Conservation (phyloP, 192 early-diverging fungal species). For the Phycomyces nitens region DNA sequence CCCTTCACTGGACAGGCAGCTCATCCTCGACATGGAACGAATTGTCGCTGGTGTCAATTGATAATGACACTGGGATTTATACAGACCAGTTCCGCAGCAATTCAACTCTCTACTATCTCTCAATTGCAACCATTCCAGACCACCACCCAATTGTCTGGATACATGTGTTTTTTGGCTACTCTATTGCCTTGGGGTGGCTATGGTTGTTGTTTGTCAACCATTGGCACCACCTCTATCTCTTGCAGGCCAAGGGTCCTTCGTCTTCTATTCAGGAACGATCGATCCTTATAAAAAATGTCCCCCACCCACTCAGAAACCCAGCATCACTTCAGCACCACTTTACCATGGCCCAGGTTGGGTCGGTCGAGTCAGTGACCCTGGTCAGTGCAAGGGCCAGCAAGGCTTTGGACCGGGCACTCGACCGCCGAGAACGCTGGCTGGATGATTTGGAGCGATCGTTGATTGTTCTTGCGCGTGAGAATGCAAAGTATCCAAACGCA, state of each 20-base stretch:
- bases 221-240: conserved; percentile 50
- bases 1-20: conserved; percentile 45
- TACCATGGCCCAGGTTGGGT: conserved; percentile 10
- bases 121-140: conserved; percentile 44
- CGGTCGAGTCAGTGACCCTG: conserved; percentile 19
- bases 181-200: conserved; percentile 49
- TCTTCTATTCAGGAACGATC: conserved; percentile 16
- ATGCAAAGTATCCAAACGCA: not conserved
- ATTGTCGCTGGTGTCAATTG: not conserved
- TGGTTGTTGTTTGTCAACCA: conserved; percentile 55
- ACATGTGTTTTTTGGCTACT: conserved; percentile 47
- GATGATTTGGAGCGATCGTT: conserved; percentile 25
- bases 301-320: conserved; percentile 21
- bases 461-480: conserved; percentile 19
- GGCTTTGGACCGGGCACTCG: conserved; percentile 15
- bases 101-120: conserved; percentile 28
- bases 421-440: conserved; percentile 14
- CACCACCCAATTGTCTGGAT: conserved; percentile 43
- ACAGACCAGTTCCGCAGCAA: conserved; percentile 25
- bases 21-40: conserved; percentile 4
- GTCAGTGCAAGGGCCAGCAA: conserved; percentile 20
- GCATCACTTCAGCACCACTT: conserved; percentile 21
- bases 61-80: not conserved
- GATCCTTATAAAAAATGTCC: conserved; percentile 26
- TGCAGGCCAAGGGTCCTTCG: conserved; percentile 3